These are phyloP conservation scores for Pleoardoris graminearum DNA, from an alignment of 2,329 filamentous ascomycete genomes.

Conservation along the genomic window DNA sequence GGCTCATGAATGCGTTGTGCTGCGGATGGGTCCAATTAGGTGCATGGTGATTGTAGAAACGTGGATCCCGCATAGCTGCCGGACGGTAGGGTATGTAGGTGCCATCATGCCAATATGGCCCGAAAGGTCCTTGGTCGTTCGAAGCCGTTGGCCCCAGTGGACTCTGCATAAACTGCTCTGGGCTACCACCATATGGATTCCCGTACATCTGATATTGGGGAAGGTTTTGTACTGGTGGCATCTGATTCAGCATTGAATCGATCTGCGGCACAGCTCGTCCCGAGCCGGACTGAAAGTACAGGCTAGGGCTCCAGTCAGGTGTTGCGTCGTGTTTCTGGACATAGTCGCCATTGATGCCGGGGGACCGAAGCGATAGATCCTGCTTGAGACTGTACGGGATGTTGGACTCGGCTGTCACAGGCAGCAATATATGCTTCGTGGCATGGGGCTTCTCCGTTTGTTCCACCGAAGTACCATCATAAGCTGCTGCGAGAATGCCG, in stretches of 20 bases:
- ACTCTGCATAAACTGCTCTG: constrained; percentile 41
- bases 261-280: constrained; percentile 53
- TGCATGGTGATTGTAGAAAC: constrained; percentile 36
- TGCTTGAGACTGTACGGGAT: constrained; percentile 40
- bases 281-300: constrained; percentile 43
- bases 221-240: constrained; percentile 57
- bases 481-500: constrained; percentile 88
- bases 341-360: constrained; percentile 22
- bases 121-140: constrained; percentile 47
- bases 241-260: constrained; percentile 65
- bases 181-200: constrained; percentile 34
- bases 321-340: constrained; percentile 26
- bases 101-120: constrained; percentile 49
- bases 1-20: constrained; percentile 31
- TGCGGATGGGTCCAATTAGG: constrained; percentile 39
- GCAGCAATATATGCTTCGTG: constrained; percentile 80
- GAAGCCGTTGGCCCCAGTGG: constrained; percentile 46
- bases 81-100: constrained; percentile 47
- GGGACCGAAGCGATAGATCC: constrained; percentile 43
- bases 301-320: constrained; percentile 40
- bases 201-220: constrained; percentile 56
- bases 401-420: constrained; percentile 55
- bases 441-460: constrained; percentile 74
- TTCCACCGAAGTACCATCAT: constrained; percentile 80
- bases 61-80: constrained; percentile 46